A percentile compares a stretch with the other conserved stretches of the same genome.
These are phyloP conservation scores for Singerocomus inundabilis DNA, from an alignment of 1,284 basidiomycete species.

Conservation along the genomic window DNA sequence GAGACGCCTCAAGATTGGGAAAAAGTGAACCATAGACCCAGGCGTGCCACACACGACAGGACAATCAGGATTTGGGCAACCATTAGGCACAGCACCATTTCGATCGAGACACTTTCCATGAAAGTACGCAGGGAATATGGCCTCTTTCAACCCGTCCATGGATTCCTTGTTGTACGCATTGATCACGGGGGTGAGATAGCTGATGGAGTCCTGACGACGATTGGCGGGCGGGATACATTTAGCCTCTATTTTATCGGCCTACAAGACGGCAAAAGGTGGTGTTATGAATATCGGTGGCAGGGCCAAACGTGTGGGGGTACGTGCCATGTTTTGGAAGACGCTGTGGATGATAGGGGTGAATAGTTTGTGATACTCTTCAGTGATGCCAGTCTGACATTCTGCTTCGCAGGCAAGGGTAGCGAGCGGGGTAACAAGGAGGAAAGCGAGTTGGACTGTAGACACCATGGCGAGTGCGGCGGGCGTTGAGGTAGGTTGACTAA, in stretches of 20 bases:
- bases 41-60: slow-evolving; percentile 74
- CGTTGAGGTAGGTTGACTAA: slow-evolving; percentile 1
- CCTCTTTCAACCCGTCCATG: slow-evolving; percentile 44
- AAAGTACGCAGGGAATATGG: slow-evolving; percentile 64
- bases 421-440: slow-evolving; percentile 27
- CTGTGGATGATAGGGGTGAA: slow-evolving; percentile 34
- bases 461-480: slow-evolving; percentile 22
- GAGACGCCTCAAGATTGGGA: slow-evolving; percentile 46
- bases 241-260: slow-evolving; percentile 41
- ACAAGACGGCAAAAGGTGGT: background rate
- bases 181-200: slow-evolving; percentile 48
- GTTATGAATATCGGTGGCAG: background rate
- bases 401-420: slow-evolving; percentile 62
- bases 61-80: slow-evolving; percentile 77
- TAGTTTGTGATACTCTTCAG: slow-evolving; percentile 51
- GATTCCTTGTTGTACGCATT: slow-evolving; percentile 44
- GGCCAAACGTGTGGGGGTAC: slow-evolving; percentile 2
- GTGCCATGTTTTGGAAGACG: slow-evolving; percentile 24
- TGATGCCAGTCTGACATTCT: slow-evolving; percentile 60
- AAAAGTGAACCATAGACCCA: slow-evolving; percentile 73
- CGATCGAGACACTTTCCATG: slow-evolving; percentile 69
- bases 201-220: slow-evolving; percentile 30
- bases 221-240: slow-evolving; percentile 36
- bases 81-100: slow-evolving; percentile 55
- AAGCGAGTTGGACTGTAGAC: slow-evolving; percentile 20